Evolutionary conservation across 2,329 filamentous ascomycete genomes (phyloP).

Genomic region (Cladosporium sp.): DNA sequence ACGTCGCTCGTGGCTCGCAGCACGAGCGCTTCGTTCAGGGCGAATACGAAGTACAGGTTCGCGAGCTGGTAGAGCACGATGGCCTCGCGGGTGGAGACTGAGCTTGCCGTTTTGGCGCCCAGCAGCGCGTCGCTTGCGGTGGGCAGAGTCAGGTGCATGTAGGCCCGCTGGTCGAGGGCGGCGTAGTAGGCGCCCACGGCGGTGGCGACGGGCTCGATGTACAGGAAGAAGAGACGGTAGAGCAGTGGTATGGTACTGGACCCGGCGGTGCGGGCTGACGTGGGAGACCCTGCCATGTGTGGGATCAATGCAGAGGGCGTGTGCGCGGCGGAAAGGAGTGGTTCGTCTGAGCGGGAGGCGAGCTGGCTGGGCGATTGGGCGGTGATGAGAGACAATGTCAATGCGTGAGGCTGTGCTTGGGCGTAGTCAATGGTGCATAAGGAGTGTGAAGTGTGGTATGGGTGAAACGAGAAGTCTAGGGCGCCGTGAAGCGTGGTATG

Average conservation of each 20-base stretch:
- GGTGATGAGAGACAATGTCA: background rate
- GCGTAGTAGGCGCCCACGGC: constrained; percentile 52
- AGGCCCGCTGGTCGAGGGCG: constrained; percentile 48
- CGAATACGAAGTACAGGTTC: constrained; percentile 73
- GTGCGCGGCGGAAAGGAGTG: background rate
- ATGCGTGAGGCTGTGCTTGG: constrained; percentile 4
- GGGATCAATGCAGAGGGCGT: background rate
- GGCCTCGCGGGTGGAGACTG: constrained; percentile 45
- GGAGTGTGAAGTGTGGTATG: constrained; percentile 6
- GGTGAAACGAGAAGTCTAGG: constrained; percentile 11
- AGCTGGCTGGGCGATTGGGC: background rate
- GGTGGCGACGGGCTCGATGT: constrained; percentile 61
- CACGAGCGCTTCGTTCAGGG: constrained; percentile 72
- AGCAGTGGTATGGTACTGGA: constrained; percentile 47
- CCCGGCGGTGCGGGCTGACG: constrained; percentile 2
- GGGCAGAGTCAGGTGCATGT: constrained; percentile 62
- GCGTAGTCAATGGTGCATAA: background rate
- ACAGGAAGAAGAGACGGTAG: constrained; percentile 72
- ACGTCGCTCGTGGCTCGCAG: constrained; percentile 65
- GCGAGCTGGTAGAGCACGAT: constrained; percentile 71
- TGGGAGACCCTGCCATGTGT: constrained; percentile 10
- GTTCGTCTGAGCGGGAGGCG: background rate
- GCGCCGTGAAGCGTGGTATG: background rate
- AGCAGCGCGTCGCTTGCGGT: constrained; percentile 36
- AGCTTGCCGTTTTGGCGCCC: background rate